Conservation (phyloP, 1,139 yeast species). For the Barnettozyma hawaiiensis region DNA sequence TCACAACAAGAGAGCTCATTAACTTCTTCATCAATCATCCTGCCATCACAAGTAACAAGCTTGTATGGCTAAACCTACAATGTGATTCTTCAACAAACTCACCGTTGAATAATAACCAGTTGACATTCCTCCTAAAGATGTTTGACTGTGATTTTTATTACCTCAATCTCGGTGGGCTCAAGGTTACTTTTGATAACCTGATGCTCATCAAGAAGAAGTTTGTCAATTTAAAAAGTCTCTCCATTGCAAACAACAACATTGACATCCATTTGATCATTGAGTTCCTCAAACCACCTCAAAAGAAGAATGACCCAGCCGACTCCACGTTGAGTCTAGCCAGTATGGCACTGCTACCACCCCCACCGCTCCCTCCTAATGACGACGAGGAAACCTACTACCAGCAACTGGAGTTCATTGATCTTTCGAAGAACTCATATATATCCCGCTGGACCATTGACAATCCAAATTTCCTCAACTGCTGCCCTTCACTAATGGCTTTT, state of each 20-base stretch:
- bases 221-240: conserved; percentile 52
- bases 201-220: conserved; percentile 50
- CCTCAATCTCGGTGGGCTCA: conserved; percentile 72
- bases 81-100: conserved; percentile 65
- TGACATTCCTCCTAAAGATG: conserved; percentile 48
- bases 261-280: conserved; percentile 44
- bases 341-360: conserved; percentile 2
- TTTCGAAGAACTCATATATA: conserved; percentile 45
- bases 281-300: conserved; percentile 36
- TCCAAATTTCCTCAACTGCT: conserved; percentile 37
- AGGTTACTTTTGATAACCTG: conserved; percentile 51
- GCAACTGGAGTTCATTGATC: conserved; percentile 40
- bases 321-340: conserved; percentile 23
- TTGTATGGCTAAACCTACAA: conserved; percentile 75
- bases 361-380: conserved; percentile 7
- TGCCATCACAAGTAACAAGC: conserved; percentile 43
- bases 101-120: conserved; percentile 54
- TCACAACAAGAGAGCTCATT: conserved; percentile 69
- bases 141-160: conserved; percentile 38
- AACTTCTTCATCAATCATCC: conserved; percentile 72
- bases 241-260: conserved; percentile 53
- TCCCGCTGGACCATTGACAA: conserved; percentile 51
- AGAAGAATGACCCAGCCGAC: conserved; percentile 1
- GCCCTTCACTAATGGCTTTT: conserved; percentile 35
- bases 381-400: conserved; percentile 26